Evolutionary conservation across 768 basidiomycete species (phyloP).

Genomic region (Mycena polygramma): DNA sequence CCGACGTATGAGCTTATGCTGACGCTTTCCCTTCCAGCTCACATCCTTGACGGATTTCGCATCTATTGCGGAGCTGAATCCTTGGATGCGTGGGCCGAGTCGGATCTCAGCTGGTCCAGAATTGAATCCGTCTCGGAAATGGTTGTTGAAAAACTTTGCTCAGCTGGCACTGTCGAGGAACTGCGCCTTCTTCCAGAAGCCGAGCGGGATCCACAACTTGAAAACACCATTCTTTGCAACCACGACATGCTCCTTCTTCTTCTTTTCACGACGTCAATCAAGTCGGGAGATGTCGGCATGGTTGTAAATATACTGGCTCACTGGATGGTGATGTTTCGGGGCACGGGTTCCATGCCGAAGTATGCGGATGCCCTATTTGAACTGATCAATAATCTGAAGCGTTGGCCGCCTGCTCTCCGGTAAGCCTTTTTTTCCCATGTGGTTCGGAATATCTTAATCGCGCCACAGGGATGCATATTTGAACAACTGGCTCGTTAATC

Average conservation of each 20-base stretch:
- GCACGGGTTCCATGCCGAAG: conserved; percentile 31
- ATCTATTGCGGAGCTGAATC: conserved; percentile 18
- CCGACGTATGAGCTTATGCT: too few species aligned
- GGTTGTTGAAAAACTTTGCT: not conserved
- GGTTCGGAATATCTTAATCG: too few species aligned
- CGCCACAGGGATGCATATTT: too few species aligned
- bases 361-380: conserved; percentile 37
- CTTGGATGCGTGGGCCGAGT: conserved; percentile 13
- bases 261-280: conserved; percentile 35
- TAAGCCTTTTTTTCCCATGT: too few species aligned
- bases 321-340: conserved; percentile 37
- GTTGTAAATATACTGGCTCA: conserved; percentile 29
- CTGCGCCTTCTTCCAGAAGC: not conserved
- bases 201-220: not conserved
- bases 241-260: conserved; percentile 36
- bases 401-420: too few species aligned
- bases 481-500: too few species aligned
- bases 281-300: conserved; percentile 39
- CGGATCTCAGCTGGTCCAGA: too few species aligned
- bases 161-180: not conserved
- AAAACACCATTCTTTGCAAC: conserved; percentile 37
- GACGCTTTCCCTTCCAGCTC: conserved; percentile 12
- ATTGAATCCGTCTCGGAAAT: not conserved
- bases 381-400: too few species aligned
- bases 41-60: conserved; percentile 28